Base-by-base conservation (phyloP, 2,329 filamentous ascomycete genomes). In the Ophiosphaerella herpotricha region DNA sequence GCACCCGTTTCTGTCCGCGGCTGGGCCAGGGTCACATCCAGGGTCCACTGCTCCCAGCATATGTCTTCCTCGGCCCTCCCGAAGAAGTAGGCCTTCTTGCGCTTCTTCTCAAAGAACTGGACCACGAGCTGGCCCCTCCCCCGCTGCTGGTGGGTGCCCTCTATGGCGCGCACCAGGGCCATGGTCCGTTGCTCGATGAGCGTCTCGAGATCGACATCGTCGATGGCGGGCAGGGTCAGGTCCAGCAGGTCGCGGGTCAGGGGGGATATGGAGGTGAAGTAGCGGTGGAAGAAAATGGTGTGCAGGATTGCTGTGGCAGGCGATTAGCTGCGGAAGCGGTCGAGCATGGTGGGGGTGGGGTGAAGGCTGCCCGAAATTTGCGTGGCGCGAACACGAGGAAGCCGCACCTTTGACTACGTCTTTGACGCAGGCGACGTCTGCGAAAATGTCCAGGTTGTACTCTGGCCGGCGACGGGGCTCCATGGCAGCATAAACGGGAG, bases 251-350 rank as follows among this genome's bases (percentile, higher is more conserved):
- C 92, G 76, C 91, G 87, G 57, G 90, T 91, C 57, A 85, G 84
- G 5, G 94, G 93, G 36, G 84, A 80, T 63, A 97, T 83, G 50
- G 90, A 87, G 49, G 91, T 91, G 80, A 97, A 97, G 83, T 93
- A 96, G 68, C 94, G 89, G 78, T 97, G 92, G 82, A 97, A 97
- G 85, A 97, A 99, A 74, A 97, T 97, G 43, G 92, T 95, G 74
- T 97, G 92, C 42, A 97, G 83, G 72, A 97, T 89, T 57, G 89
- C 93, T 96, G 66, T 35, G 14, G 40, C 21, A 14, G 14, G 9
- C 33, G 24, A 46, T 65, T 41, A 58, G 46, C 46, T 38, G 23
- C 33, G 36, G 52, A 52, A 40, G 41, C 2, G 39, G 24, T 23
- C 40, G 46, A 31, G 39, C 38, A 39, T 18, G 36, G 43, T 42